Percentiles rank a stretch among this genome's conserved stretches.
Evolutionary conservation across 2,329 filamentous ascomycete genomes (phyloP).

Genomic region (Arthrobotrys sinensis): DNA sequence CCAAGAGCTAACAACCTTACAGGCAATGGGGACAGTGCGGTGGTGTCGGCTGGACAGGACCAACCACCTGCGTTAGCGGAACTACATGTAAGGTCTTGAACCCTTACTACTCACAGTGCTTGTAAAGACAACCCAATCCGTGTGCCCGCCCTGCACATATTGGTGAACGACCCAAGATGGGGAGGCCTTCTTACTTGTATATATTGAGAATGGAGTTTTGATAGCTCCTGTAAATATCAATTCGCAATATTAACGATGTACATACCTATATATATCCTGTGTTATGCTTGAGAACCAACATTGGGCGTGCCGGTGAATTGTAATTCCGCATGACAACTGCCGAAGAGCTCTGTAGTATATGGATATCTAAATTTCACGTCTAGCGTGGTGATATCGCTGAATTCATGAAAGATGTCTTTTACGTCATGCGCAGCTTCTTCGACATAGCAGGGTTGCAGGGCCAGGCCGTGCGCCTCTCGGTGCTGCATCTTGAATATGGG

Average conservation of each 20-base stretch:
- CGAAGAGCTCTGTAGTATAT: no score
- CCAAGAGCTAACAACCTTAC: conserved; percentile 22
- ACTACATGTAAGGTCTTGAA: conserved; percentile 61
- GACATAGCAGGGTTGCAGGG: no score
- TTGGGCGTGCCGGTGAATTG: no score
- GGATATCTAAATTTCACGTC: no score
- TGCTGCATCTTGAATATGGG: no score
- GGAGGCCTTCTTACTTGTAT: neutral
- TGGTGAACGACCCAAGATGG: neutral
- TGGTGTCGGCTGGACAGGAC: conserved; percentile 60
- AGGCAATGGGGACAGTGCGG: conserved; percentile 56
- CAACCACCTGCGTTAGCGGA: conserved; percentile 62
- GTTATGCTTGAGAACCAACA: no score
- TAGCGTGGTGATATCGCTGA: no score
- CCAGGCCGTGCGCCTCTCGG: no score
- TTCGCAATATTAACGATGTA: conserved; percentile 1
- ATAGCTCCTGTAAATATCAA: conserved; percentile 18
- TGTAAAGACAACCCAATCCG: neutral
- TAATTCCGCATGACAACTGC: no score
- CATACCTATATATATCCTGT: neutral
- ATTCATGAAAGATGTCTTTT: no score
- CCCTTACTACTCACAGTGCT: conserved; percentile 59
- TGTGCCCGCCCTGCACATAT: conserved; percentile 6
- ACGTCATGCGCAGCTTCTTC: no score
- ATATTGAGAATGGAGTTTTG: conserved; percentile 21